phyloP scores from a whole-genome alignment of 1,284 basidiomycete genomes.

The Vanrija sp. region DNA sequence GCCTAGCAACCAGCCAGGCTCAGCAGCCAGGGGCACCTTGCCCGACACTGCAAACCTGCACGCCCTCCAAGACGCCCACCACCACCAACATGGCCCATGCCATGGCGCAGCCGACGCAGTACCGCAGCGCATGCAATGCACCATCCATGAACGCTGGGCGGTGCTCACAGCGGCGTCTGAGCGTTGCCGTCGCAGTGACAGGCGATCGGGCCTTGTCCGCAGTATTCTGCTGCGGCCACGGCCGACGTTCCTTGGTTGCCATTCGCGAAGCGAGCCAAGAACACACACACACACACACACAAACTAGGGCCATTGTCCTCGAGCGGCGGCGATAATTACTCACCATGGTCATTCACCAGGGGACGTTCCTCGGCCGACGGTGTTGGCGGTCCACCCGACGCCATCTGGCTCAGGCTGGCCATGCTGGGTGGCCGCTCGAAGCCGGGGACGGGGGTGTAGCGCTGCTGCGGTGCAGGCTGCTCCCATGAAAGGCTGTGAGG shows the following conservation, averaged over 20 bases:
- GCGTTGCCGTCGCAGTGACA: not conserved
- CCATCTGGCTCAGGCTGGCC: not conserved
- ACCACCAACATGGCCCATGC: not conserved
- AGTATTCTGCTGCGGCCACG: not conserved
- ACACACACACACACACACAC: not conserved
- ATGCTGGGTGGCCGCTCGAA: slow-evolving; percentile 9
- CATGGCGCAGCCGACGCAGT: not conserved
- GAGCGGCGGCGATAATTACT: not conserved
- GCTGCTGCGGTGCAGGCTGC: slow-evolving; percentile 12
- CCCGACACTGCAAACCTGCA: not conserved
- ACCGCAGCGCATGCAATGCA: not conserved
- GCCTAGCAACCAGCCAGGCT: too few species aligned
- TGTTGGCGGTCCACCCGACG: not conserved
- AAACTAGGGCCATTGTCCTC: not conserved
- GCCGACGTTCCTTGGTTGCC: not conserved
- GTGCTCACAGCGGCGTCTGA: too few species aligned
- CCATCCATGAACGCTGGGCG: too few species aligned
- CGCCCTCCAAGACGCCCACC: not conserved
- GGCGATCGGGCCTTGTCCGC: not conserved
- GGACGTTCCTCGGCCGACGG: not conserved
- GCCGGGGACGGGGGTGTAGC: slow-evolving; percentile 25
- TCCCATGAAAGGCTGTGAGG: slow-evolving; percentile 6
- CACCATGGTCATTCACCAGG: not conserved
- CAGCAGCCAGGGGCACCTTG: not conserved
- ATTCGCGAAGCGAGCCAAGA: not conserved